Evolutionary conservation across 2,329 filamentous ascomycete genomes (phyloP).

Genomic region (Didymosphaeria variabile): DNA sequence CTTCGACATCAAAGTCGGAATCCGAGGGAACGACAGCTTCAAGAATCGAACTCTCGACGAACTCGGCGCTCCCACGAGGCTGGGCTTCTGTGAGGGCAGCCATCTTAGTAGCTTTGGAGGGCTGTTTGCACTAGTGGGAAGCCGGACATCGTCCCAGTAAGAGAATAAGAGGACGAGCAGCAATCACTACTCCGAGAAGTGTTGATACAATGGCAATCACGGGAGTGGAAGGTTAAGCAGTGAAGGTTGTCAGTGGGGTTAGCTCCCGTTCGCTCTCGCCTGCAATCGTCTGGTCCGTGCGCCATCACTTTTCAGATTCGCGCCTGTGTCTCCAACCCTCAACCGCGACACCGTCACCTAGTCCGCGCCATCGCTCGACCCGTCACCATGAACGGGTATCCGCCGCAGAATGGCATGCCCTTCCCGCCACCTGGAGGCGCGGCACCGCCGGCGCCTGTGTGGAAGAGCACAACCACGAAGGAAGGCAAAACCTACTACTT

Average conservation of each 20-base stretch:
- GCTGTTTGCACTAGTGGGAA: background rate
- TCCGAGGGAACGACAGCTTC: conserved; percentile 51
- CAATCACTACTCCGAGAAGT: background rate
- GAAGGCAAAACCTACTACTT: conserved; percentile 93
- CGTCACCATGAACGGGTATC: conserved; percentile 66
- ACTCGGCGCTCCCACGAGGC: conserved; percentile 46
- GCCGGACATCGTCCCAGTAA: background rate
- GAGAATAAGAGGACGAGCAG: background rate
- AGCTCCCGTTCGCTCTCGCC: conserved; percentile 6
- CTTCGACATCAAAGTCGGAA: conserved; percentile 47
- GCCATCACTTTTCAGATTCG: conserved; percentile 13
- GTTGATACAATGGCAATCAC: background rate
- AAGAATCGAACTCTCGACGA: conserved; percentile 50
- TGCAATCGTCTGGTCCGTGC: background rate
- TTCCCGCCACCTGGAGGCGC: conserved; percentile 30
- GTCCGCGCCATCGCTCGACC: background rate
- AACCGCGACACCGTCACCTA: conserved; percentile 15
- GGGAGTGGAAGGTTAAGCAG: background rate
- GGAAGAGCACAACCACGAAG: conserved; percentile 82
- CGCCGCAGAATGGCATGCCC: conserved; percentile 58
- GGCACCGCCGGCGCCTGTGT: conserved; percentile 54
- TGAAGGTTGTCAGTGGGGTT: background rate
- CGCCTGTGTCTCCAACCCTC: background rate
- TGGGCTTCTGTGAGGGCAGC: conserved; percentile 29
- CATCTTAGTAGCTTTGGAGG: conserved; percentile 22